Evolutionary conservation across 345 rosid species (phyloP).

Genomic region (Salix viminalis): DNA sequence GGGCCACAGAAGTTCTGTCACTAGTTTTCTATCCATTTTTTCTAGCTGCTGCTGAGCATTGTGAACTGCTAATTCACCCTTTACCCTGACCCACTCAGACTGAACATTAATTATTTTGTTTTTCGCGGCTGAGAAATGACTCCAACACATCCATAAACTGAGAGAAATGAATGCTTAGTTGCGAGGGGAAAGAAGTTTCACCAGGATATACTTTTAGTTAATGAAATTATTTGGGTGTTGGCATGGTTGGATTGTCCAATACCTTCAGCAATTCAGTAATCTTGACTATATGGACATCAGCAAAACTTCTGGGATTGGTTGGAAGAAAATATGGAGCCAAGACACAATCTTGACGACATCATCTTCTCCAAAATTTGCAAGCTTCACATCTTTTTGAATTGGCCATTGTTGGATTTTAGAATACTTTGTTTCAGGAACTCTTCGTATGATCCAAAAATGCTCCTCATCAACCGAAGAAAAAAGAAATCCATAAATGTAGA

Average conservation of each 20-base stretch:
- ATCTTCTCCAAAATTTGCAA: conserved; percentile 27
- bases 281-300: conserved; percentile 22
- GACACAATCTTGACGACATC: conserved; percentile 27
- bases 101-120: conserved; percentile 16
- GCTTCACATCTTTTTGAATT: conserved; percentile 27
- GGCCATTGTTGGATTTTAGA: neutral
- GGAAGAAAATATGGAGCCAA: conserved; percentile 34
- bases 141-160: conserved; percentile 20
- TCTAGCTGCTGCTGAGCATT: neutral
- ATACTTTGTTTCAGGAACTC: neutral
- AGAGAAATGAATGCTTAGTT: neutral
- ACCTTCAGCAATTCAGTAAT: conserved; percentile 30
- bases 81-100: neutral
- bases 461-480: neutral
- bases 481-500: no score
- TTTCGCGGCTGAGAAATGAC: conserved; percentile 21
- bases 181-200: neutral
- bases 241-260: no score
- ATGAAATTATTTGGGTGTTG: neutral
- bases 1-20: neutral
- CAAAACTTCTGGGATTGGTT: conserved; percentile 19
- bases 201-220: neutral
- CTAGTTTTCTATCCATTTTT: neutral
- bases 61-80: conserved; percentile 13
- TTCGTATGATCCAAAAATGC: neutral